Percentiles rank a stretch among this genome's conserved stretches.
phyloP scores from a whole-genome alignment of 768 basidiomycete species.

The Mycena belliarum region DNA sequence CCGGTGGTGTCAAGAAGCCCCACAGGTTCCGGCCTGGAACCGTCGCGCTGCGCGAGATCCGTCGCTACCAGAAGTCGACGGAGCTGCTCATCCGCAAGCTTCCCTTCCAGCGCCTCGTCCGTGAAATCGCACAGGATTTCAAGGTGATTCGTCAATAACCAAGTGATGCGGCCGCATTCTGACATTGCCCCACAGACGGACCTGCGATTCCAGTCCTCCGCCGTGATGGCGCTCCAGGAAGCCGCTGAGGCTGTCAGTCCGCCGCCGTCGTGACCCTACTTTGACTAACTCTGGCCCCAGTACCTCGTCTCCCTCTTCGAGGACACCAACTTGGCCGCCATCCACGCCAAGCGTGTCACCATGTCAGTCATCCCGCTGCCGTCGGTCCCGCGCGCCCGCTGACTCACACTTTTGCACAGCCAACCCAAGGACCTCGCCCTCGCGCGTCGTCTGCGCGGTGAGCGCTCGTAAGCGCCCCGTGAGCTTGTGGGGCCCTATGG shows the following conservation, averaged over 20 bases:
- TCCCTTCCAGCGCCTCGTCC: slow-evolving; percentile 97
- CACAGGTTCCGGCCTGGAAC: slow-evolving; percentile 97
- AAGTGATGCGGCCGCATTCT: not conserved
- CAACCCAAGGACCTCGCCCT: slow-evolving; percentile 91
- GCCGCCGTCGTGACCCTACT: not conserved
- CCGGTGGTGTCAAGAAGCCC: slow-evolving; percentile 99
- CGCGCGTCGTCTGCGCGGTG: slow-evolving; percentile 83
- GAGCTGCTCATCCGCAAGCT: slow-evolving; percentile 99
- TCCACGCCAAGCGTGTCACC: slow-evolving; percentile 76
- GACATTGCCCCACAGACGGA: slow-evolving; percentile 57
- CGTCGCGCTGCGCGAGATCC: slow-evolving; percentile 98
- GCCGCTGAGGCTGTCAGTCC: slow-evolving; percentile 67
- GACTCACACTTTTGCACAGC: slow-evolving; percentile 36
- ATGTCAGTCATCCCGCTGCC: slow-evolving; percentile 13
- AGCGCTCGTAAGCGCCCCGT: slow-evolving; percentile 59
- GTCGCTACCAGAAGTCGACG: slow-evolving; percentile 98
- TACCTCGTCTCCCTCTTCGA: slow-evolving; percentile 87
- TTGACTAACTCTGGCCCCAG: not conserved
- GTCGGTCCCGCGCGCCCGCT: not conserved
- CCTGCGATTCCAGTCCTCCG: slow-evolving; percentile 94
- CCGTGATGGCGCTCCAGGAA: slow-evolving; percentile 92
- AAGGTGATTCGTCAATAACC: slow-evolving; percentile 55
- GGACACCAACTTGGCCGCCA: slow-evolving; percentile 89
- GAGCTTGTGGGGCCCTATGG: not conserved
- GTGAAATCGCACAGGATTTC: slow-evolving; percentile 96